Conservation (phyloP, 164 flowering plant species). For the Stephania cephalantha region DNA sequence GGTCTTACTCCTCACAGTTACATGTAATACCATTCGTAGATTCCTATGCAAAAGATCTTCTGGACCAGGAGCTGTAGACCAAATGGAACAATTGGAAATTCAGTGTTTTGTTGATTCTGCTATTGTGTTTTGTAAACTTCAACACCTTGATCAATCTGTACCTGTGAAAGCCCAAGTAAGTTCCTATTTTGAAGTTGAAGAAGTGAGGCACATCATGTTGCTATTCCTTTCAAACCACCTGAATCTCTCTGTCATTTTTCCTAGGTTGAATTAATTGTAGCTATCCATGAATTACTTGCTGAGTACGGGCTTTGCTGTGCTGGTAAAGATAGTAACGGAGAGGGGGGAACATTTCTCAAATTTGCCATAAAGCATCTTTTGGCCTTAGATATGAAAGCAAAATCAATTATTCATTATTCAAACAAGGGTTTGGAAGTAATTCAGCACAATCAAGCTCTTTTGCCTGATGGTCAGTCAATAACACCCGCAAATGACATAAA, state of each 20-base stretch:
- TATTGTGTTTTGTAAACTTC: conserved; percentile 78
- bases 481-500: conserved; percentile 20
- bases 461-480: conserved; percentile 19
- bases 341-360: conserved; percentile 85
- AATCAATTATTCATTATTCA: conserved; percentile 39
- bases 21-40: conserved; percentile 52
- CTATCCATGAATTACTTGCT: conserved; percentile 86
- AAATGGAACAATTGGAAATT: conserved; percentile 46
- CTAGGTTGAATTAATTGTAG: conserved; percentile 81
- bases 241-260: not conserved
- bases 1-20: conserved; percentile 54
- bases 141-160: conserved; percentile 52
- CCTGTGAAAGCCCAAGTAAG: conserved; percentile 73
- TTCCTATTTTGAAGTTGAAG: conserved; percentile 6
- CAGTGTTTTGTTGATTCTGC: conserved; percentile 68
- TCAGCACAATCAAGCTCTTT: conserved; percentile 19
- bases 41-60: conserved; percentile 49
- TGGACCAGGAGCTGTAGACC: conserved; percentile 33
- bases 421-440: conserved; percentile 27
- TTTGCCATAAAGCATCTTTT: conserved; percentile 86
- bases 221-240: not conserved
- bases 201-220: conserved; percentile 4
- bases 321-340: conserved; percentile 62
- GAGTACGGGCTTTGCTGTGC: conserved; percentile 95
- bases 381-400: conserved; percentile 80